These are phyloP conservation scores for Ehretia macrophylla DNA, from an alignment of 257 asterid genomes.

Conservation along the genomic window DNA sequence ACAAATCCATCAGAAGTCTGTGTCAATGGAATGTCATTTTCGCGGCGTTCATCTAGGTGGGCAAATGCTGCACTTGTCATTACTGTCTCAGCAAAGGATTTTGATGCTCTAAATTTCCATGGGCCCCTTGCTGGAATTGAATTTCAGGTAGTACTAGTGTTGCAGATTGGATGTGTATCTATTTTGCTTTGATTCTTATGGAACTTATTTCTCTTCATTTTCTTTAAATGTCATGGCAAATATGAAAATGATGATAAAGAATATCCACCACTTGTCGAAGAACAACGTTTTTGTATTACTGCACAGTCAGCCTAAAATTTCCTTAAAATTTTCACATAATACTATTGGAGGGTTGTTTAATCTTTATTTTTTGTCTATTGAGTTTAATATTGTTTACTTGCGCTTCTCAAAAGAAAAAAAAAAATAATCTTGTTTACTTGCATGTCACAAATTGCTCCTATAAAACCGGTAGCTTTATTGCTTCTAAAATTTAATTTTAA, in stretches of 20 bases:
- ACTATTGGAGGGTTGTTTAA: too few species aligned
- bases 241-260: not conserved
- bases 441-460: too few species aligned
- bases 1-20: slow-evolving; percentile 87
- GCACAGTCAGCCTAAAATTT: too few species aligned
- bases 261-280: not conserved
- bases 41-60: slow-evolving; percentile 88
- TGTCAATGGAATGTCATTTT: slow-evolving; percentile 93
- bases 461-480: not conserved
- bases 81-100: slow-evolving; percentile 70
- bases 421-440: too few species aligned
- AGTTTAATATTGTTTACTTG: too few species aligned
- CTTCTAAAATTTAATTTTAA: not conserved
- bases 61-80: slow-evolving; percentile 94
- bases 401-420: too few species aligned
- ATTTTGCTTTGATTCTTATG: too few species aligned
- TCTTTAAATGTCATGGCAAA: not conserved
- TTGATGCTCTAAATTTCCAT: slow-evolving; percentile 44
- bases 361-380: too few species aligned
- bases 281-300: not conserved
- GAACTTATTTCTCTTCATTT: not conserved
- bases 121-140: slow-evolving; percentile 96
- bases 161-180: not conserved
- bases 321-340: too few species aligned
- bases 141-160: slow-evolving; percentile 59